These are phyloP conservation scores for Agaricus subrufescens DNA, from an alignment of 768 basidiomycete species.

Conservation along the genomic window DNA sequence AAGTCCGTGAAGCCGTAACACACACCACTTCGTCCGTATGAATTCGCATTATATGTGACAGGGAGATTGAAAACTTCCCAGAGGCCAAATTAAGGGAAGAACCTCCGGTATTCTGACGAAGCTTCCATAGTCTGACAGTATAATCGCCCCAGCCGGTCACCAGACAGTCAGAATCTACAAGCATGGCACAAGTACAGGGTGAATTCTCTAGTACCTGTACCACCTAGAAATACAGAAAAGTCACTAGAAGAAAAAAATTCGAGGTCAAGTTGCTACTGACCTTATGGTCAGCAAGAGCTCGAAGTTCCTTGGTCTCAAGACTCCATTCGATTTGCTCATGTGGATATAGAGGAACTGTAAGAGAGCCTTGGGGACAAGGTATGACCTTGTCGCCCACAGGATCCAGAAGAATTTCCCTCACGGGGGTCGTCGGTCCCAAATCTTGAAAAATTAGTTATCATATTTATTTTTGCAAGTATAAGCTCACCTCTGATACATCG, in stretches of 20 bases:
- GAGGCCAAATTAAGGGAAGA: slow-evolving; percentile 1
- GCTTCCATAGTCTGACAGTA: slow-evolving; percentile 80
- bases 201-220: slow-evolving; percentile 76
- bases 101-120: slow-evolving; percentile 33
- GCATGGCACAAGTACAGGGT: slow-evolving; percentile 67
- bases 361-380: slow-evolving; percentile 54
- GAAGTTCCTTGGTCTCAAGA: slow-evolving; percentile 47
- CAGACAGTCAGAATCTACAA: slow-evolving; percentile 69
- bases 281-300: slow-evolving; percentile 58
- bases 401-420: slow-evolving; percentile 54
- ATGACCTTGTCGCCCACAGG: slow-evolving; percentile 52
- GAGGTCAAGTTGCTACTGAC: slow-evolving; percentile 26
- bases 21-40: slow-evolving; percentile 67
- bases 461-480: not conserved
- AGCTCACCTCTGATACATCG: slow-evolving; percentile 52
- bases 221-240: slow-evolving; percentile 32
- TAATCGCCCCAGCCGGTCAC: slow-evolving; percentile 80
- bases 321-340: slow-evolving; percentile 75
- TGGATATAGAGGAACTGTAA: slow-evolving; percentile 53
- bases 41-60: slow-evolving; percentile 76
- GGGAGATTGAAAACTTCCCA: slow-evolving; percentile 22
- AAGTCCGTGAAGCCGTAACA: slow-evolving; percentile 70
- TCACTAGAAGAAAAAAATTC: not conserved
- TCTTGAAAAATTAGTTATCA: slow-evolving; percentile 26
- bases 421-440: slow-evolving; percentile 39